phyloP scores from a whole-genome alignment of 2,329 filamentous ascomycete genomes.

The Penicillium sp. region DNA sequence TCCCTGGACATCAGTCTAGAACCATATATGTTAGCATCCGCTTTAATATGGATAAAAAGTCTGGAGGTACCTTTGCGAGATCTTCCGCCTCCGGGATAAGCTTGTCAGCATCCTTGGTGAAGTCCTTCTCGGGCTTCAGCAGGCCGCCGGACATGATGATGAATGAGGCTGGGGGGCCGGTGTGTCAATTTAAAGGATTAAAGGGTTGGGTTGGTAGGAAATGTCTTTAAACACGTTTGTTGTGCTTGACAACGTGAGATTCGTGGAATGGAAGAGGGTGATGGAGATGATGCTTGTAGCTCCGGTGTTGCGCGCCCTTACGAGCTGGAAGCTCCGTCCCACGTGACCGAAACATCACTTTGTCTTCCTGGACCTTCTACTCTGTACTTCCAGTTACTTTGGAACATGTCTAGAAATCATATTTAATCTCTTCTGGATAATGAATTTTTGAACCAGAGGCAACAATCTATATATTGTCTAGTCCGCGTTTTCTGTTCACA shows the following conservation, averaged over 20 bases:
- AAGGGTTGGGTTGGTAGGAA: background rate
- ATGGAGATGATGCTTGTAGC: constrained; percentile 24
- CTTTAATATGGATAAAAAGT: background rate
- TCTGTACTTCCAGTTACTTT: background rate
- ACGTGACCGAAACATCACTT: constrained; percentile 27
- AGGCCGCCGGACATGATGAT: constrained; percentile 75
- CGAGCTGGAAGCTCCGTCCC: constrained; percentile 31
- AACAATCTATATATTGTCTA: background rate
- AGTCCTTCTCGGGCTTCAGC: constrained; percentile 97
- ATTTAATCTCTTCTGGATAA: background rate
- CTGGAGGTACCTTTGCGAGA: constrained; percentile 71
- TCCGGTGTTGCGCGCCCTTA: constrained; percentile 24
- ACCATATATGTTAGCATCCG: constrained; percentile 19
- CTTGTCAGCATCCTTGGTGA: constrained; percentile 91
- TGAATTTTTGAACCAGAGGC: background rate
- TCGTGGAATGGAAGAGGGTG: constrained; percentile 11
- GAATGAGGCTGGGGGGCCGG: constrained; percentile 12
- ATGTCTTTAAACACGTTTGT: background rate
- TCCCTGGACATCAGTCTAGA: constrained; percentile 67
- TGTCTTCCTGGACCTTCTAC: background rate
- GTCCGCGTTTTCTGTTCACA: background rate
- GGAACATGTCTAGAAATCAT: background rate
- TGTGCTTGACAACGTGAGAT: constrained; percentile 6
- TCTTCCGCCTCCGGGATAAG: constrained; percentile 86
- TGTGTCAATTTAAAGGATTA: background rate